phyloP scores from a whole-genome alignment of 768 basidiomycete species.

The Tricholoma sp. region DNA sequence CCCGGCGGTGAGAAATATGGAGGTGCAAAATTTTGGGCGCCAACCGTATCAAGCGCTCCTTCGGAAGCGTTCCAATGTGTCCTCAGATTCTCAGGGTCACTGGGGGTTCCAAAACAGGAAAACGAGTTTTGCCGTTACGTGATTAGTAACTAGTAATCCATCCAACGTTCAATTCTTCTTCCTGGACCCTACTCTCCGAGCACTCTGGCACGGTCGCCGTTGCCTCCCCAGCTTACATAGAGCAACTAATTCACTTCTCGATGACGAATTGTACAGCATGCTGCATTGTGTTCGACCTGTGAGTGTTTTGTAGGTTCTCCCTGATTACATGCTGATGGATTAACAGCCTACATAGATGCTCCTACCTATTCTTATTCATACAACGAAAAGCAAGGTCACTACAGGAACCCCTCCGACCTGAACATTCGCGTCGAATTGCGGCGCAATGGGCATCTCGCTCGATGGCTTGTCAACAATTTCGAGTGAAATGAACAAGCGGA shows the following conservation, averaged over 20 bases:
- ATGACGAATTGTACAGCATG: slow-evolving; percentile 58
- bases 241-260: slow-evolving; percentile 65
- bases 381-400: slow-evolving; percentile 25
- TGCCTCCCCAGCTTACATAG: slow-evolving; percentile 73
- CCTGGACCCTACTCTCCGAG: slow-evolving; percentile 78
- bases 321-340: not conserved
- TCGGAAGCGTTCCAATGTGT: no score
- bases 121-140: no score
- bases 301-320: slow-evolving; percentile 15
- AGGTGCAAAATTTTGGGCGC: no score
- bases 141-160: no score
- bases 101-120: no score
- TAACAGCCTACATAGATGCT: slow-evolving; percentile 41
- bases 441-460: slow-evolving; percentile 12
- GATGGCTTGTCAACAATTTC: slow-evolving; percentile 27
- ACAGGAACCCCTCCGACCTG: slow-evolving; percentile 35
- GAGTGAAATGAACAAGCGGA: slow-evolving; percentile 50
- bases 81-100: no score
- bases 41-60: no score
- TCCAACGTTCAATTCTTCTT: no score
- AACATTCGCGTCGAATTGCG: slow-evolving; percentile 12
- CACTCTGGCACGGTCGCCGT: slow-evolving; percentile 66
- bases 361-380: slow-evolving; percentile 38
- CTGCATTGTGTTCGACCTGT: slow-evolving; percentile 47
- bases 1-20: no score